Evolutionary conservation across 768 basidiomycete genomes (phyloP).

Genomic region (Lactarius tabidus): DNA sequence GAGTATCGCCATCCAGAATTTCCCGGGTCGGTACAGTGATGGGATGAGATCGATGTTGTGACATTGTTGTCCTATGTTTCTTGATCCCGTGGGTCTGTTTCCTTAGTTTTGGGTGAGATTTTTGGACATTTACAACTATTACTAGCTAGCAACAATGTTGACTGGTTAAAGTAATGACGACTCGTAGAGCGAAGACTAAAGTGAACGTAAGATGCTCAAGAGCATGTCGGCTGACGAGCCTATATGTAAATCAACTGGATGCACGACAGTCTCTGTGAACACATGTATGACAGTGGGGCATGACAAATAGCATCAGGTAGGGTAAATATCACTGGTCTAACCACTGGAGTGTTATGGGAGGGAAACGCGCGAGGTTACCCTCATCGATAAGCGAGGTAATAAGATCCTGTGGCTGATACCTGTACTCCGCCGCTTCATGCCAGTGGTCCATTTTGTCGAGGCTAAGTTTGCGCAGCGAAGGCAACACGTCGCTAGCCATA

Average conservation of each 20-base stretch:
- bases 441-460: neutral
- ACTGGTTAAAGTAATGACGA: neutral
- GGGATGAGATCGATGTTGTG: neutral
- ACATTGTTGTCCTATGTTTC: neutral
- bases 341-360: neutral
- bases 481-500: neutral
- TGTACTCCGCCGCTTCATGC: no score
- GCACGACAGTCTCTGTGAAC: no score
- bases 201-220: no score
- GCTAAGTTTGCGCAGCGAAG: neutral
- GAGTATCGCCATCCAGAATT: constrained; percentile 56
- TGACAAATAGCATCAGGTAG: no score
- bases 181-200: no score
- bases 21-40: constrained; percentile 39
- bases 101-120: neutral
- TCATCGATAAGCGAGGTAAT: neutral
- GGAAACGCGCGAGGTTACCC: neutral
- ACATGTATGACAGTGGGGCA: no score
- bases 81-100: neutral
- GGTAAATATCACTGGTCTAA: no score
- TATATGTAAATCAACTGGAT: no score
- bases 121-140: neutral
- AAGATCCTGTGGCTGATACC: neutral
- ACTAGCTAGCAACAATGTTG: neutral
- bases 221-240: no score